These are phyloP conservation scores for Aristolochia fimbriata DNA, from an alignment of 164 flowering plant genomes.

Conservation along the genomic window DNA sequence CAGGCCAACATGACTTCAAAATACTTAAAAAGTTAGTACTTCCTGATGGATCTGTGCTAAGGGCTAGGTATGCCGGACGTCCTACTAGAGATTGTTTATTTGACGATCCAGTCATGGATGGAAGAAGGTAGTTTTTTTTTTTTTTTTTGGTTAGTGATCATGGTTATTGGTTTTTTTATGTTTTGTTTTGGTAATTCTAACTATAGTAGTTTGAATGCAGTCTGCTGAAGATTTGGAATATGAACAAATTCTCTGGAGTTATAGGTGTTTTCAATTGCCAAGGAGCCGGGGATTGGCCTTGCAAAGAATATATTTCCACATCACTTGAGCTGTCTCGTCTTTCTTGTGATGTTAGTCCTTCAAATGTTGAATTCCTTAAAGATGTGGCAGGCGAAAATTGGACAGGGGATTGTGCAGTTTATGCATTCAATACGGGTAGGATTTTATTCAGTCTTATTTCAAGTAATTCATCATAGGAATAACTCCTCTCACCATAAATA, in stretches of 20 bases:
- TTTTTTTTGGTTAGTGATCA: neutral
- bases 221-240: slow-evolving; percentile 72
- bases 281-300: slow-evolving; percentile 78
- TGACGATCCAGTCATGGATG: slow-evolving; percentile 61
- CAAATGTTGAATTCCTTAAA: slow-evolving; percentile 49
- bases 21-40: slow-evolving; percentile 49
- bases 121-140: slow-evolving; percentile 32
- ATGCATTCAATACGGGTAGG: slow-evolving; percentile 49
- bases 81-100: slow-evolving; percentile 64
- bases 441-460: neutral
- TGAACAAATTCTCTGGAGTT: slow-evolving; percentile 60
- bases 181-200: neutral
- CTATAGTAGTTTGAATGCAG: slow-evolving; percentile 22
- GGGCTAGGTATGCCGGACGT: slow-evolving; percentile 57
- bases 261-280: slow-evolving; percentile 85
- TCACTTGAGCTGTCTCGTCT: slow-evolving; percentile 10
- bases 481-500: neutral
- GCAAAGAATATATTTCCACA: slow-evolving; percentile 11
- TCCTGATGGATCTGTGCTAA: slow-evolving; percentile 60
- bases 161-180: neutral
- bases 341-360: slow-evolving; percentile 36
- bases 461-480: neutral
- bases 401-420: slow-evolving; percentile 57
- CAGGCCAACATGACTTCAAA: slow-evolving; percentile 48
- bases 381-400: slow-evolving; percentile 54